A percentile compares a stretch with the other conserved stretches of the same genome.
phyloP scores from a whole-genome alignment of 1,139 yeast species.

The Cylindricascospora bacillispora region DNA sequence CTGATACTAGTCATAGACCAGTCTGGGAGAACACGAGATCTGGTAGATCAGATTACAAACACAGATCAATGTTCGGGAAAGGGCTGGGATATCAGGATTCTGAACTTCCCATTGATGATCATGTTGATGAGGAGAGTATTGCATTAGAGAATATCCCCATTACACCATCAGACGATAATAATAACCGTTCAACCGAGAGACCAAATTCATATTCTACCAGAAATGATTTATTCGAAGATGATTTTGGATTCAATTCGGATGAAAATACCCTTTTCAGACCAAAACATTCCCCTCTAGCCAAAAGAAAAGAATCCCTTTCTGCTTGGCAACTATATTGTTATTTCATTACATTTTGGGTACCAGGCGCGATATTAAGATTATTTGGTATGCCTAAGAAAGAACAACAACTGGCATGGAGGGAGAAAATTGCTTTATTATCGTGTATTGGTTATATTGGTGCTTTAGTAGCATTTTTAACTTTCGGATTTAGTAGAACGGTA shows the following conservation, averaged over 20 bases:
- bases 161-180: constrained; percentile 1
- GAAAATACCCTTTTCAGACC: constrained; percentile 1
- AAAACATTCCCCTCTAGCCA: constrained; percentile 3
- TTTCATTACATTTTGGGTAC: constrained; percentile 82
- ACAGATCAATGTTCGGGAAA: constrained; percentile 2
- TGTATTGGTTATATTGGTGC: constrained; percentile 65
- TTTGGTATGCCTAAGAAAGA: constrained; percentile 72
- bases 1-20: constrained; percentile 68
- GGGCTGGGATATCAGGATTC: constrained; percentile 1
- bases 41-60: constrained; percentile 6
- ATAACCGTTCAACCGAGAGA: constrained; percentile 1
- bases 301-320: constrained; percentile 31
- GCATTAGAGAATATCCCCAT: constrained; percentile 1
- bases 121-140: not conserved
- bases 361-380: constrained; percentile 54
- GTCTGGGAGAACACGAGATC: constrained; percentile 6
- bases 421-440: constrained; percentile 74
- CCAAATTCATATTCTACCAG: constrained; percentile 1
- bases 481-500: constrained; percentile 82
- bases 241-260: constrained; percentile 2
- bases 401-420: constrained; percentile 94
- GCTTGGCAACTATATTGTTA: constrained; percentile 78
- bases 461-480: constrained; percentile 72
- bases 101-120: not conserved
- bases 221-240: constrained; percentile 2